phyloP scores from a whole-genome alignment of 2,329 filamentous ascomycete genomes.

The Huntiella abstrusa region DNA sequence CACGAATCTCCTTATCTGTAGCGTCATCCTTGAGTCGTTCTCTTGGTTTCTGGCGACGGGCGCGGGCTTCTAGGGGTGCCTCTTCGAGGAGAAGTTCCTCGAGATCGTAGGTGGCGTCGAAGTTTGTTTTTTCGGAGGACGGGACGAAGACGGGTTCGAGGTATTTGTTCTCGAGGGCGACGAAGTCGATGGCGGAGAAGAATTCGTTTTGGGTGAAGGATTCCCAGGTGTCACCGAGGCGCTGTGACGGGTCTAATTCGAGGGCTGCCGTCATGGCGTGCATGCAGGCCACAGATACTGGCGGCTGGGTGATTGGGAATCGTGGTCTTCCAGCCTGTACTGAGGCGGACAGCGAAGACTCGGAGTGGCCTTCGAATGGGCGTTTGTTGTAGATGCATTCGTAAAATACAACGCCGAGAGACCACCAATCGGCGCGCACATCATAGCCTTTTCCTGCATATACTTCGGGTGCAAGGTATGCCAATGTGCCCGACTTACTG shows the following conservation, averaged over 20 bases:
- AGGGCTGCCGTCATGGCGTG: conserved; percentile 74
- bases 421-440: conserved; percentile 95
- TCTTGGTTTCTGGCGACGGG: conserved; percentile 80
- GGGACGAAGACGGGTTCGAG: conserved; percentile 83
- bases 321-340: conserved; percentile 69
- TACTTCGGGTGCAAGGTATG: conserved; percentile 89
- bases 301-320: conserved; percentile 81
- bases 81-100: conserved; percentile 89
- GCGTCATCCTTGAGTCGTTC: conserved; percentile 86
- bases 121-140: conserved; percentile 95
- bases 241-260: conserved; percentile 57
- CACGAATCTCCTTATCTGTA: conserved; percentile 81
- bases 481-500: conserved; percentile 91
- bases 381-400: conserved; percentile 99
- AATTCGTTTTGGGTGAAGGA: conserved; percentile 79
- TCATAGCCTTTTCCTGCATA: conserved; percentile 82
- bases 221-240: conserved; percentile 74
- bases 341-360: conserved; percentile 58
- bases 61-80: conserved; percentile 79
- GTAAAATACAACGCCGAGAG: conserved; percentile 91
- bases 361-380: conserved; percentile 79
- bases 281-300: conserved; percentile 72
- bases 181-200: conserved; percentile 73
- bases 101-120: conserved; percentile 93
- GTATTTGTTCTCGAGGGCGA: conserved; percentile 64